These are phyloP conservation scores for Phaffomyces thermotolerans DNA, from an alignment of 805 yeast species.

Conservation along the genomic window DNA sequence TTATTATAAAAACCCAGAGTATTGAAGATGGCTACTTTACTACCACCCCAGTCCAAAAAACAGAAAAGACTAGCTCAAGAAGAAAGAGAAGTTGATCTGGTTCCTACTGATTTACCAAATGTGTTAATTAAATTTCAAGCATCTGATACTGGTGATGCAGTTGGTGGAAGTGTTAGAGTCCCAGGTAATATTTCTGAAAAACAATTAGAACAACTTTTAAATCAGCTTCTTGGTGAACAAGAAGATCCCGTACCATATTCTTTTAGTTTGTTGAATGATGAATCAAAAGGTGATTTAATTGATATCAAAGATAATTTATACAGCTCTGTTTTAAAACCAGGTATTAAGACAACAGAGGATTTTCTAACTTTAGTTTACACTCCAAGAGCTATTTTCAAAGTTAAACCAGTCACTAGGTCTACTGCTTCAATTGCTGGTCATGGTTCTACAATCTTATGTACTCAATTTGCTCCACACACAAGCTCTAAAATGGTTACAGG, in stretches of 20 bases:
- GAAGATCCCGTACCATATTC: constrained; percentile 82
- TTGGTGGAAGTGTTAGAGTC: constrained; percentile 81
- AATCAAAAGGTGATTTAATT: constrained; percentile 38
- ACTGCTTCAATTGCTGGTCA: constrained; percentile 94
- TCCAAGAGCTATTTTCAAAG: constrained; percentile 93
- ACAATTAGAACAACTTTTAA: constrained; percentile 82
- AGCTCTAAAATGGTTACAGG: constrained; percentile 87
- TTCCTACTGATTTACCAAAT: constrained; percentile 78
- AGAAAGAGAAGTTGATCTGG: constrained; percentile 63
- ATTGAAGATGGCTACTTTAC: constrained; percentile 70
- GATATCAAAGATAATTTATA: constrained; percentile 78
- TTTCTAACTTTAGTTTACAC: constrained; percentile 84
- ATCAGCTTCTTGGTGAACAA: constrained; percentile 59
- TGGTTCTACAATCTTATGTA: constrained; percentile 86
- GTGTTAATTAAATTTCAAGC: constrained; percentile 88
- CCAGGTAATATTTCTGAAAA: constrained; percentile 83
- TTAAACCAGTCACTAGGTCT: constrained; percentile 82
- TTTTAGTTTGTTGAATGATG: constrained; percentile 57
- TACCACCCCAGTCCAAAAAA: constrained; percentile 91
- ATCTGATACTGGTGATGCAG: constrained; percentile 80
- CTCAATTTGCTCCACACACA: constrained; percentile 89
- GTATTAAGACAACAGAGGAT: constrained; percentile 86
- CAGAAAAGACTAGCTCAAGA: constrained; percentile 79
- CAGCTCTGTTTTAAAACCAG: constrained; percentile 76
- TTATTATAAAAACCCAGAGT: no score